Evolutionary conservation across 257 asterid species (phyloP).

Genomic region (Catharanthus roseus): DNA sequence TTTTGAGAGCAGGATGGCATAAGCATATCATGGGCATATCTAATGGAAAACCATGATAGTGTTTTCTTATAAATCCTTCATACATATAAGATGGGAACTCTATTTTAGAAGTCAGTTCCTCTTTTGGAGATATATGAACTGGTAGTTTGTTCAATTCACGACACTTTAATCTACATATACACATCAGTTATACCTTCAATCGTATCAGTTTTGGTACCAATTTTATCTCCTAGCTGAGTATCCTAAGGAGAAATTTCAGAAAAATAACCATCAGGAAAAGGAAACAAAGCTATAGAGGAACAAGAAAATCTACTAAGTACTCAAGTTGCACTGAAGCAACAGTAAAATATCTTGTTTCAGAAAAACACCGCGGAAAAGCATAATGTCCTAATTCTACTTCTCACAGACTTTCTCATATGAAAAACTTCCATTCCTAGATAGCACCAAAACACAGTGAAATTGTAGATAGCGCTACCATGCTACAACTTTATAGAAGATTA

Average conservation of each 20-base stretch:
- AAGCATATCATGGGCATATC: neutral
- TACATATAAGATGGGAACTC: neutral
- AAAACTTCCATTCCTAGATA: neutral
- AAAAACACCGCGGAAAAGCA: neutral
- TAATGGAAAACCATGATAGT: neutral
- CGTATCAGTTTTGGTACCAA: conserved; percentile 28
- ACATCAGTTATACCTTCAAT: conserved; percentile 49
- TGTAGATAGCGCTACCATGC: neutral
- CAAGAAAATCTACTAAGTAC: neutral
- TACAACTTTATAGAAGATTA: too few relatives aligned
- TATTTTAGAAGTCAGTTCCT: too few relatives aligned
- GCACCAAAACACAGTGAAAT: neutral
- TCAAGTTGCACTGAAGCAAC: neutral
- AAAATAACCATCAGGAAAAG: conserved; percentile 3
- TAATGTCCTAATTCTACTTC: neutral
- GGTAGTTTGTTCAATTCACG: too few relatives aligned
- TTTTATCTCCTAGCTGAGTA: conserved; percentile 42
- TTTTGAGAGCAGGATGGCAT: neutral
- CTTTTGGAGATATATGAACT: too few relatives aligned
- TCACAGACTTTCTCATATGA: neutral
- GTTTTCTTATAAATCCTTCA: neutral
- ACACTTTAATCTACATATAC: too few relatives aligned
- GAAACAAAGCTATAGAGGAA: too few relatives aligned
- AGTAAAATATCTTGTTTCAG: neutral
- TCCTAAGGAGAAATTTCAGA: conserved; percentile 22